Conservation (phyloP, 257 asterid species). For the Gardenia jasminoides region DNA sequence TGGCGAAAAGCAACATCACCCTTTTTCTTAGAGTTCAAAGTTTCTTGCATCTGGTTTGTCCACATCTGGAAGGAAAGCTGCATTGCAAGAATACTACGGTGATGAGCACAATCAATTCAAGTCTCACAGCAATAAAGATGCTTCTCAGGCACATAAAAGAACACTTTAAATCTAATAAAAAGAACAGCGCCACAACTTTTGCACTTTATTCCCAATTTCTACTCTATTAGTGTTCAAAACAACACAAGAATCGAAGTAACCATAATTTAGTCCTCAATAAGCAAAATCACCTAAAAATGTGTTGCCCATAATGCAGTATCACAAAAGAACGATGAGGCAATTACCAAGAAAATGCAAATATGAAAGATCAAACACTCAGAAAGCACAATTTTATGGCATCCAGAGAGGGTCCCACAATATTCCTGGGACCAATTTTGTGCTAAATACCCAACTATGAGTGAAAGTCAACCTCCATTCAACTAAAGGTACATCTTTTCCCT, state of each 20-base stretch:
- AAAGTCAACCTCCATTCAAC: not conserved
- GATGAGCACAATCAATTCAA: not conserved
- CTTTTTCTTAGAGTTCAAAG: constrained; percentile 43
- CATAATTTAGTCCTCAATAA: not conserved
- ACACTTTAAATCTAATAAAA: not conserved
- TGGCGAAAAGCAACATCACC: constrained; percentile 50
- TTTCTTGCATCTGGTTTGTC: constrained; percentile 54
- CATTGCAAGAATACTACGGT: constrained; percentile 7
- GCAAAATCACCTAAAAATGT: not conserved
- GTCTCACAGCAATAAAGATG: not conserved
- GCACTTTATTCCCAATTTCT: not conserved
- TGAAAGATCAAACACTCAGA: not conserved
- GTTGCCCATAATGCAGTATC: not conserved
- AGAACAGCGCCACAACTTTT: not conserved
- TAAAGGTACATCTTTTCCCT: not conserved
- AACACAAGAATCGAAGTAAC: not conserved
- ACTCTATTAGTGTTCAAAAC: not conserved
- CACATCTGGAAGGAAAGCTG: constrained; percentile 57
- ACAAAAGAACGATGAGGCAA: not conserved
- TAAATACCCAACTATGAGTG: not conserved
- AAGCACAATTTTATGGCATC: not conserved
- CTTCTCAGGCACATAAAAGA: not conserved
- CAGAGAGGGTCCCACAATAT: not conserved
- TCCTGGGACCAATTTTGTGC: not conserved
- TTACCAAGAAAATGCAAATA: not conserved